Base-by-base conservation (phyloP, 805 yeast species). In the Vanderwaltozyma tropicalis region DNA sequence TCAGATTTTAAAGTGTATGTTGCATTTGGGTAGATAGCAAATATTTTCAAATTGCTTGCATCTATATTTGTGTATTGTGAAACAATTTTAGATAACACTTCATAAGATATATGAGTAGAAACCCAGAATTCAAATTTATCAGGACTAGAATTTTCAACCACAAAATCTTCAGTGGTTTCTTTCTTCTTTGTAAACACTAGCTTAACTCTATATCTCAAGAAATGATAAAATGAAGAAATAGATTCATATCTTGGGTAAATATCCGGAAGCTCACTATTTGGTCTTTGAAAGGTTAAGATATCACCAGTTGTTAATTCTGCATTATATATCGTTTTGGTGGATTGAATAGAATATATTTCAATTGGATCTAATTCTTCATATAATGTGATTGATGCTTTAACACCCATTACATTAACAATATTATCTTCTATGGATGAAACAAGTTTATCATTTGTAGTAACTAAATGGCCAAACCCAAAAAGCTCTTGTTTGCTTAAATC, bases 221-320 rank as follows among this genome's bases (percentile, higher is more conserved):
- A 81, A 10, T 61, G 61, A 48, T 74, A 80, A 48, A 67, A 72
- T 0, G 68, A 68, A n/a, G 61, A 59, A 9, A 68, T 61, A 36
- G 62, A 55, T n/a, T 51, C 46, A 44, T 59, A 63, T 16, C 57
- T 53, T 22, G 64, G 66, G 12, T 53, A 53, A 29, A 53, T 46
- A 3, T 49, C 44, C 4, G 45, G 42, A 25, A 47, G 19, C 5
- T 41, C 35, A 4, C 38, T 24, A 6, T 28, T 30, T 12, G 45
- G 41, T 29, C 42, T 43, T 43, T 44, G 59, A 45, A 58, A 57
- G 2, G 60, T 45, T 7, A 83, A 53, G 13, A 83, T 79, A 52
- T 83, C 94, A 48, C 94, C 94, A 40, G 69, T 72, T 5, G 68
- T 65, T 15, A 82, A 52, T 46, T 83, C 92, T 28, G 69, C 62